Conservation (phyloP, 805 yeast genomes). For the Barnettozyma sp. region DNA sequence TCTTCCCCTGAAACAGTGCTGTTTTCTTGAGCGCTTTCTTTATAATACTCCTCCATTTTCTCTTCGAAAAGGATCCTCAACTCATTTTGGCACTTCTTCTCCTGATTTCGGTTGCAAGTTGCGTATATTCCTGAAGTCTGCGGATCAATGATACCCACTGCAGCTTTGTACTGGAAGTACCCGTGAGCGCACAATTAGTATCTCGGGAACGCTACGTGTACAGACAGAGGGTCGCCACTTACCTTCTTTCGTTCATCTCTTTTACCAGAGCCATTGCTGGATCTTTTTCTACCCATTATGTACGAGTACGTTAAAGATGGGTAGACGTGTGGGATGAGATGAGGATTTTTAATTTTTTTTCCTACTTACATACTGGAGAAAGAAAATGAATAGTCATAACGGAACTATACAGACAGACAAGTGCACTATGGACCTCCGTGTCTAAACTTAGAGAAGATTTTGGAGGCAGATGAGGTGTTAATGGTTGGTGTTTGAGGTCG, state of each 20-base stretch:
- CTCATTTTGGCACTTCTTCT: conserved; percentile 71
- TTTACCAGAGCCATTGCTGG: conserved; percentile 2
- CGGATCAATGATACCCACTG: conserved; percentile 62
- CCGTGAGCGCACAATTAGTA: too few species aligned
- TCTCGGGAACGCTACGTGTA: too few species aligned
- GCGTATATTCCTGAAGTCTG: conserved; percentile 84
- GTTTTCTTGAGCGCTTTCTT: conserved; percentile 26
- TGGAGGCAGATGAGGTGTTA: conserved; percentile 10
- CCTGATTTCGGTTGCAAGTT: conserved; percentile 79
- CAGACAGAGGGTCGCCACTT: too few species aligned
- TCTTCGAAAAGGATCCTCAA: conserved; percentile 53
- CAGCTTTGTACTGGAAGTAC: conserved; percentile 31
- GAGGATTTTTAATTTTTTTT: too few species aligned
- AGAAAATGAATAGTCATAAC: not conserved
- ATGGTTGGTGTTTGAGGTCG: conserved; percentile 2
- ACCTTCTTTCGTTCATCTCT: conserved; percentile 18
- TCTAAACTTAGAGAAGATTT: conserved; percentile 9
- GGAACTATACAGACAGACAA: too few species aligned
- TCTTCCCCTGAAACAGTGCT: too few species aligned
- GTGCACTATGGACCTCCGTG: not conserved
- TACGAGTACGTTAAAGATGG: not conserved
- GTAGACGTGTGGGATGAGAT: too few species aligned
- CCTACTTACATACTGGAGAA: conserved; percentile 1
- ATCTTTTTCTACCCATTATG: conserved; percentile 20
- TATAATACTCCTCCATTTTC: conserved; percentile 40